Conservation (phyloP, 805 yeast species). For the Candida jianshihensis region DNA sequence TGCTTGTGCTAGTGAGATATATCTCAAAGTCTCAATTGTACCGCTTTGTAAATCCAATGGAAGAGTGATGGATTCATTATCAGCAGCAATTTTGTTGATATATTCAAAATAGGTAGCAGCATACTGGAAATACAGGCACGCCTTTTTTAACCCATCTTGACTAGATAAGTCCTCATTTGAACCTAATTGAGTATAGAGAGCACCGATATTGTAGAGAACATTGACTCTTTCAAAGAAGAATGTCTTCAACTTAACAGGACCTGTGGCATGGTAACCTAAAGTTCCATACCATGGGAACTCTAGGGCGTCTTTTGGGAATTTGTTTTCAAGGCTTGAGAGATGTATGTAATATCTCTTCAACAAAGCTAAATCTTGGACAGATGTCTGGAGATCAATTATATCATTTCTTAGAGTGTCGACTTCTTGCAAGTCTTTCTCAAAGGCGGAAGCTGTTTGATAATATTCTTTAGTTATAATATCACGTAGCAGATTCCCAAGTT, state of each 20-base stretch:
- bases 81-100: constrained; percentile 48
- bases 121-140: constrained; percentile 59
- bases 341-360: constrained; percentile 41
- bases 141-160: constrained; percentile 50
- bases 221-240: constrained; percentile 55
- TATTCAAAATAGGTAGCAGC: constrained; percentile 71
- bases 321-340: constrained; percentile 36
- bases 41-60: constrained; percentile 43
- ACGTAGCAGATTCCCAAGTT: constrained; percentile 32
- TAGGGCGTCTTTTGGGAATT: constrained; percentile 58
- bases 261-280: constrained; percentile 46
- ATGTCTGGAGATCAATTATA: constrained; percentile 29
- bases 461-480: constrained; percentile 42
- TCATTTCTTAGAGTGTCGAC: constrained; percentile 38
- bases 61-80: constrained; percentile 16
- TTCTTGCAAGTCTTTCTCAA: constrained; percentile 33
- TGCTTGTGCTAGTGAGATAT: constrained; percentile 70
- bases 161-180: constrained; percentile 33
- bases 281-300: constrained; percentile 72
- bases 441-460: constrained; percentile 36
- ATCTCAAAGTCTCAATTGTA: constrained; percentile 43
- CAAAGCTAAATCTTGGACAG: constrained; percentile 29
- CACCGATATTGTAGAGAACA: constrained; percentile 62
- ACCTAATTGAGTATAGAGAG: constrained; percentile 54
- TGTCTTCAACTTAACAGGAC: constrained; percentile 40